Evolutionary conservation across 2,329 filamentous ascomycete species (phyloP), one percentile per base, ranked within the genome.

Genomic region (Tolypocladium cylindrosporum): DNA sequence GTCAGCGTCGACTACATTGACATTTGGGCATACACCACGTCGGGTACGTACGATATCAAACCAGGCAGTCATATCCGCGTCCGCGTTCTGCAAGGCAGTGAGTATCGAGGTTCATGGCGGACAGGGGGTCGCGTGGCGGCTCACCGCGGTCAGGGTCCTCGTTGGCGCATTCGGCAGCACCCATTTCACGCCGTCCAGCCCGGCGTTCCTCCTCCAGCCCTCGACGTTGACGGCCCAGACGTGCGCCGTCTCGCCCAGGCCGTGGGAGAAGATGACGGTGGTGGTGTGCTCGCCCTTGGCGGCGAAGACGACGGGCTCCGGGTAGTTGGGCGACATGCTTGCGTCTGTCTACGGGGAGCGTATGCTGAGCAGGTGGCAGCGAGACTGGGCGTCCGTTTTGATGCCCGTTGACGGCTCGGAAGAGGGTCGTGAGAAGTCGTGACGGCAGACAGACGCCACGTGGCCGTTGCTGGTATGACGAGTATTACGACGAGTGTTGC

Each of bases 191-290:
- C 95, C 87, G 57, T 90, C 83, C 63, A 96, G 90, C 69, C 86
- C 86, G 70, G 84, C 81, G 55, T 88, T 82, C 31, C 86, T 81
- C 58, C 90, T 84, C 86, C 87, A 95, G 73, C 91, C 91, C 75
- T 93, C 87, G 41, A 91, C 89, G 21, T 91, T 81, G 55, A 81
- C 84, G 55, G 87, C 80, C 90, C 88, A 90, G 65, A 87, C 87
- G 64, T 82, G 79, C 52, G 86, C 87, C 52, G 78, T 87, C 71
- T 96, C 91, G 61, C 91, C 91, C 27, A 96, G 77, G 19, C 91
- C 91, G 72, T 96, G 91, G 54, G 89, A 83, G 74, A 95, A 89
- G 66, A 96, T 96, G 65, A 96, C 86, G 8, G 91, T 95, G 21
- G 90, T 90, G 34, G 91, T 95, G 74, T 96, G 91, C 69, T 83